Percentiles rank a stretch among this genome's conserved stretches.
Evolutionary conservation across 805 yeast genomes (phyloP).

Genomic region (Ogataea haglerorum): DNA sequence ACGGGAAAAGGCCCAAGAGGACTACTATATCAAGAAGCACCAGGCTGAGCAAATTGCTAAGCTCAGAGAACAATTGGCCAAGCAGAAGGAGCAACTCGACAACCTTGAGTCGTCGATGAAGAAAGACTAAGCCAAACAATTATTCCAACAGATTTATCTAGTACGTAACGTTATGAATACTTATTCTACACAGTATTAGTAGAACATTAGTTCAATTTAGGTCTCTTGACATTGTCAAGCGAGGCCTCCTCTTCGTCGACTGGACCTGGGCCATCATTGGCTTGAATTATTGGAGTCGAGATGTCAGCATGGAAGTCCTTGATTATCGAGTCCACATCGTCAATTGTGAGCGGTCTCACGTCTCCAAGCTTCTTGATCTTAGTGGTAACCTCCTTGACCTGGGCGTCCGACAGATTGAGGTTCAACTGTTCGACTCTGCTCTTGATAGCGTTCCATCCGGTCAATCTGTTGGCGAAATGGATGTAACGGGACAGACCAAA

Average conservation of each 20-base stretch:
- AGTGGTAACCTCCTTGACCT: conserved; percentile 52
- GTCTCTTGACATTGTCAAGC: conserved; percentile 33
- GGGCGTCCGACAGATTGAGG: conserved; percentile 52
- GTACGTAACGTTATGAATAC: conserved; percentile 13
- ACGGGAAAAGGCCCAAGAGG: conserved; percentile 93
- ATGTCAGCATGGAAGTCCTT: conserved; percentile 50
- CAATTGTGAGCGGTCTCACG: conserved; percentile 56
- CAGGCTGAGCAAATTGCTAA: conserved; percentile 83
- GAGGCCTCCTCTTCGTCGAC: conserved; percentile 28
- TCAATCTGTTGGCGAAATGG: conserved; percentile 57
- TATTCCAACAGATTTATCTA: conserved; percentile 1
- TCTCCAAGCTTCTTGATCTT: conserved; percentile 58
- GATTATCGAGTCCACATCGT: conserved; percentile 59
- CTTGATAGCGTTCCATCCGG: conserved; percentile 64
- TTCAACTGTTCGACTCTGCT: conserved; percentile 59
- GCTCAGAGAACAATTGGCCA: conserved; percentile 70
- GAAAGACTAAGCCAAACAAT: conserved; percentile 6
- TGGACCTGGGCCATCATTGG: conserved; percentile 31
- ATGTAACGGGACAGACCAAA: conserved; percentile 60
- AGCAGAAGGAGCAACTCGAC: conserved; percentile 61
- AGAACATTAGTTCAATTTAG: conserved; percentile 25
- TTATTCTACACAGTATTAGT: conserved; percentile 1
- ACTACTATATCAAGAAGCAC: conserved; percentile 77
- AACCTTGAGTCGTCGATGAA: conserved; percentile 50
- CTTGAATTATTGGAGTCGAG: conserved; percentile 47